Conservation (phyloP, 192 early-diverging fungal species). For the Entophlyctis luteolus region DNA sequence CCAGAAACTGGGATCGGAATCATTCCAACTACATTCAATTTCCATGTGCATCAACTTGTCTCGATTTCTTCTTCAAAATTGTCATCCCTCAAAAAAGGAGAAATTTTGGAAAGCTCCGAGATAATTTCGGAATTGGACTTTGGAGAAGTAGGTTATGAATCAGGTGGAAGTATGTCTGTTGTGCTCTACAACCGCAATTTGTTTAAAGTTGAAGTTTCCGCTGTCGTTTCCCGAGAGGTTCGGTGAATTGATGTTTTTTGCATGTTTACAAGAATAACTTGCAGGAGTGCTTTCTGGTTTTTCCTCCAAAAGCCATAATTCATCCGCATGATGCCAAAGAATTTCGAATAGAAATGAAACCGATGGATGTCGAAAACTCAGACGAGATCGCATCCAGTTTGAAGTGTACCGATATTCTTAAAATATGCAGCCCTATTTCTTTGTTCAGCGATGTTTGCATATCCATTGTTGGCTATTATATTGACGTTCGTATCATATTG, state of each 20-base stretch:
- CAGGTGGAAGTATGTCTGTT: slow-evolving; percentile 27
- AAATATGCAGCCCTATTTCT: slow-evolving; percentile 23
- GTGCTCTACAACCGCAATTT: slow-evolving; percentile 43
- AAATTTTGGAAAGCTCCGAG: slow-evolving; percentile 28
- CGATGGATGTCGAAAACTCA: slow-evolving; percentile 20
- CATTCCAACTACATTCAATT: slow-evolving; percentile 35
- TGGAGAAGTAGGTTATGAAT: slow-evolving; percentile 42
- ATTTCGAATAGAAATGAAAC: slow-evolving; percentile 30
- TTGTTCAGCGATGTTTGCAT: slow-evolving; percentile 21
- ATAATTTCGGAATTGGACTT: slow-evolving; percentile 34
- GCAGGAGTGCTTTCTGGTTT: too few relatives aligned
- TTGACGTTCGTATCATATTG: slow-evolving; percentile 35
- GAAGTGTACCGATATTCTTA: slow-evolving; percentile 20
- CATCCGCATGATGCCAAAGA: slow-evolving; percentile 26
- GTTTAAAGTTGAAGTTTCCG: slow-evolving; percentile 37
- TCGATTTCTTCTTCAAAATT: slow-evolving; percentile 20
- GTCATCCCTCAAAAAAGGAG: slow-evolving; percentile 20
- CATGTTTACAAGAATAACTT: too few relatives aligned
- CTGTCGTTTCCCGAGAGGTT: too few relatives aligned
- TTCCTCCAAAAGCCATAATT: slow-evolving; percentile 19
- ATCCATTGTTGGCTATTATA: slow-evolving; percentile 30
- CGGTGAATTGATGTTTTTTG: too few relatives aligned
- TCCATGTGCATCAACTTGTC: slow-evolving; percentile 18
- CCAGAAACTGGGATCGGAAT: slow-evolving; percentile 15
- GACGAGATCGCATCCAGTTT: slow-evolving; percentile 38